Conservation (phyloP, 2,329 filamentous ascomycete species). For the Fusarium sp. region DNA sequence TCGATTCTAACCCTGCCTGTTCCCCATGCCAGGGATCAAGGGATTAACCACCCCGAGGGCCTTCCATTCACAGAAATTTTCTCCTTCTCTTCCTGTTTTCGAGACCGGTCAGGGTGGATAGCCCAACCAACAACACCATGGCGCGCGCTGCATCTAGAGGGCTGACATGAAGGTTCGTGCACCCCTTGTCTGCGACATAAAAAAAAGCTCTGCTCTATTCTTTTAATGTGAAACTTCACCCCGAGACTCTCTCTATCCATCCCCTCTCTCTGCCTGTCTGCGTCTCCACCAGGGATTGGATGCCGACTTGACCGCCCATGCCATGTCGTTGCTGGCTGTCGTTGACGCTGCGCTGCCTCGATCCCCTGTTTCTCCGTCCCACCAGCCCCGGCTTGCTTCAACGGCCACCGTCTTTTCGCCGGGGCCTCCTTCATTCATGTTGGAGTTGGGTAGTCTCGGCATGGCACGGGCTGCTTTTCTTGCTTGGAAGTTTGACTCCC, state of each 20-base stretch:
- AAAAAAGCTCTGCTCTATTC: not conserved
- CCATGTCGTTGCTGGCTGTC: not conserved
- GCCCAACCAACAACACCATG: not conserved
- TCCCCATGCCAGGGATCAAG: conserved; percentile 26
- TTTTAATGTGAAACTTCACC: not conserved
- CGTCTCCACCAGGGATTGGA: not conserved
- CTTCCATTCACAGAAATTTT: not conserved
- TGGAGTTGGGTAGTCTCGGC: not conserved
- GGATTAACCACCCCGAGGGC: not conserved
- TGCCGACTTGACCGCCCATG: not conserved
- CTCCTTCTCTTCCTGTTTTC: not conserved
- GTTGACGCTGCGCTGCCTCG: not conserved
- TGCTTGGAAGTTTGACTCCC: not conserved
- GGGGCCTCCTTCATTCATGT: not conserved
- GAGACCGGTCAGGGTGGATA: not conserved
- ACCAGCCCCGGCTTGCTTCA: not conserved
- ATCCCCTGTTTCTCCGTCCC: not conserved
- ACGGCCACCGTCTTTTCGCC: not conserved
- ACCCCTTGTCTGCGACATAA: not conserved
- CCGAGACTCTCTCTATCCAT: not conserved
- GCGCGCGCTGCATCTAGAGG: not conserved
- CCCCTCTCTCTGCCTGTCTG: not conserved
- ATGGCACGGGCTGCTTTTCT: not conserved
- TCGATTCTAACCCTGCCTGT: not conserved
- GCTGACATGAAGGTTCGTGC: not conserved